phyloP scores from a whole-genome alignment of 306 rosid genomes.

The Hippophae tibetana region DNA sequence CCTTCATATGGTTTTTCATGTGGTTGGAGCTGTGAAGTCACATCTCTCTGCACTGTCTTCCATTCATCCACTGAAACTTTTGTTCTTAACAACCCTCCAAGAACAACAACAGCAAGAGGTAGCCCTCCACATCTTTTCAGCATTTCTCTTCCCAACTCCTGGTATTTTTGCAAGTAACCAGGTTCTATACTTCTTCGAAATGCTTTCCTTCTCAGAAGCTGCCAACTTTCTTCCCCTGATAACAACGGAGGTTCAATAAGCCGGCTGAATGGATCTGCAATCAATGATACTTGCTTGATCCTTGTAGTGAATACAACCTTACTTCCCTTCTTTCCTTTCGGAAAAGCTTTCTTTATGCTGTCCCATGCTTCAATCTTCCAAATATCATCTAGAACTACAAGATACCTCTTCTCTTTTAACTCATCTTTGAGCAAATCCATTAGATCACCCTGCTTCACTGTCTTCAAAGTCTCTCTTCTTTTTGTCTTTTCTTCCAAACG shows the following conservation, averaged over 20 bases:
- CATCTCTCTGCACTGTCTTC: not conserved
- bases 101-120: constrained; percentile 13
- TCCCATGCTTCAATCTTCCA: constrained; percentile 39
- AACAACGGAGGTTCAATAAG: constrained; percentile 27
- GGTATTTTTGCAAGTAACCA: not conserved
- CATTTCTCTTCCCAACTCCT: constrained; percentile 3
- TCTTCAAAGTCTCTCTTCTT: not conserved
- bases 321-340: constrained; percentile 16
- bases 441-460: not conserved
- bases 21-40: not conserved
- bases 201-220: constrained; percentile 16
- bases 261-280: constrained; percentile 21
- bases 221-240: constrained; percentile 26
- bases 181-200: not conserved
- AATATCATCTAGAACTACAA: constrained; percentile 50
- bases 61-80: not conserved
- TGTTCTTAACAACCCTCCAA: constrained; percentile 1
- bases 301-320: constrained; percentile 43
- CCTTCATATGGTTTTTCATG: not conserved
- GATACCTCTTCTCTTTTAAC: constrained; percentile 24
- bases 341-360: constrained; percentile 24
- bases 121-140: constrained; percentile 6
- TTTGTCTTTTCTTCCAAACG: not conserved
- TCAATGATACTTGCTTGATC: constrained; percentile 19
- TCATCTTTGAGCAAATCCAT: not conserved